Percentiles rank a stretch among this genome's conserved stretches.
These are phyloP conservation scores for Aspergillus sp. DNA, from an alignment of 2,329 filamentous ascomycete genomes.

Conservation along the genomic window DNA sequence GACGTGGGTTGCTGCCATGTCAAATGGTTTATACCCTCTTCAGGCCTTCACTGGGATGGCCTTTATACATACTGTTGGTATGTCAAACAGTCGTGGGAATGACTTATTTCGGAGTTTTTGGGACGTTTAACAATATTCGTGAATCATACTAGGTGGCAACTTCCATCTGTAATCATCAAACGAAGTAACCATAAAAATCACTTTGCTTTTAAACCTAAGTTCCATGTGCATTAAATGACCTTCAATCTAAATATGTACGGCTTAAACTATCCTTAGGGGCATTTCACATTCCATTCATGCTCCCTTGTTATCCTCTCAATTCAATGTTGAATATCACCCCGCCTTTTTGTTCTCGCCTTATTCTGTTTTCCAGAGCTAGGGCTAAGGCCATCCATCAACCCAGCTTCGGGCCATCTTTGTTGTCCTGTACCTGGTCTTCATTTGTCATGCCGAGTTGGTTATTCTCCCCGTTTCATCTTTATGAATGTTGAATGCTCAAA, in stretches of 20 bases:
- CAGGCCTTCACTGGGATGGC: not conserved
- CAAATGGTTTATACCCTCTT: not conserved
- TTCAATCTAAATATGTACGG: not conserved
- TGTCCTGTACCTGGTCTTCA: not conserved
- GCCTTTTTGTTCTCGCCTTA: not conserved
- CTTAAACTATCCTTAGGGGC: not conserved
- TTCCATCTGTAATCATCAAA: not conserved
- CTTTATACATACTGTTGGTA: not conserved
- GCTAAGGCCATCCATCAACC: not conserved
- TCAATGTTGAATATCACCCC: constrained; percentile 10
- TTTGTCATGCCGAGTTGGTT: not conserved
- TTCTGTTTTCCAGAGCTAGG: not conserved
- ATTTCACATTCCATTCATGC: not conserved
- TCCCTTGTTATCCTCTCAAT: not conserved
- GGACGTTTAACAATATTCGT: not conserved
- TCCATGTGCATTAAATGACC: not conserved
- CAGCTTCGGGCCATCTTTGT: not conserved
- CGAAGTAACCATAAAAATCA: not conserved
- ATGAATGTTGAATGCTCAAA: constrained; percentile 33
- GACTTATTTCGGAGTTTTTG: not conserved
- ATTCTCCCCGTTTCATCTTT: not conserved
- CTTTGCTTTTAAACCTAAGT: not conserved
- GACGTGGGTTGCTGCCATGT: not conserved
- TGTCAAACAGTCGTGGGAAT: not conserved
- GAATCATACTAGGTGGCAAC: not conserved